These are phyloP conservation scores for Fusarium sp. DNA, from an alignment of 2,329 filamentous ascomycete species.

Conservation along the genomic window DNA sequence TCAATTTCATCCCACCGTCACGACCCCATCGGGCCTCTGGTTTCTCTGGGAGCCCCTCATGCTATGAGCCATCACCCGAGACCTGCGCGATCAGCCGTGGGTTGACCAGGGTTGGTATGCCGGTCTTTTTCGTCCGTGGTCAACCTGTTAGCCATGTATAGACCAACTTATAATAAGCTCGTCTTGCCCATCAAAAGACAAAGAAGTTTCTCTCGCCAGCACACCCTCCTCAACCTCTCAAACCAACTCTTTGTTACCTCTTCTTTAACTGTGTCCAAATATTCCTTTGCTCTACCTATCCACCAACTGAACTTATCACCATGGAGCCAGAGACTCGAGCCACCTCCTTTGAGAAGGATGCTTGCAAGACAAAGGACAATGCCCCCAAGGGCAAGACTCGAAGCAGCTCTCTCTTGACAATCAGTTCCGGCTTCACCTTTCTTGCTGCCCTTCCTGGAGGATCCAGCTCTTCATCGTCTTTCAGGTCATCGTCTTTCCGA, in stretches of 20 bases:
- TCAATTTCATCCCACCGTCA: conserved; percentile 48
- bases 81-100: conserved; percentile 35
- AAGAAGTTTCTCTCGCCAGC: conserved; percentile 23
- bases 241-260: conserved; percentile 31
- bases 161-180: conserved; percentile 43
- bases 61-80: conserved; percentile 27
- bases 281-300: conserved; percentile 1
- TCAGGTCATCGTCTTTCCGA: conserved; percentile 48
- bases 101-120: conserved; percentile 36
- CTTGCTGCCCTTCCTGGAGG: conserved; percentile 46
- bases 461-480: conserved; percentile 37
- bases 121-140: conserved; percentile 26
- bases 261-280: conserved; percentile 11
- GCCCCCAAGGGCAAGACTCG: conserved; percentile 41
- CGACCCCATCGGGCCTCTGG: conserved; percentile 28
- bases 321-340: conserved; percentile 45
- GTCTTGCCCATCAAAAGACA: conserved; percentile 34
- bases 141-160: conserved; percentile 29
- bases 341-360: conserved; percentile 48
- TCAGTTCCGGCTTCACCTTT: conserved; percentile 49
- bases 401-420: conserved; percentile 47
- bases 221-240: conserved; percentile 26
- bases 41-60: conserved; percentile 33
- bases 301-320: conserved; percentile 13
- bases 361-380: conserved; percentile 46